Percentiles rank a stretch among this genome's conserved stretches.
These are phyloP conservation scores for Dissophora ornata DNA, from an alignment of 192 early-diverging fungal genomes.

Conservation along the genomic window DNA sequence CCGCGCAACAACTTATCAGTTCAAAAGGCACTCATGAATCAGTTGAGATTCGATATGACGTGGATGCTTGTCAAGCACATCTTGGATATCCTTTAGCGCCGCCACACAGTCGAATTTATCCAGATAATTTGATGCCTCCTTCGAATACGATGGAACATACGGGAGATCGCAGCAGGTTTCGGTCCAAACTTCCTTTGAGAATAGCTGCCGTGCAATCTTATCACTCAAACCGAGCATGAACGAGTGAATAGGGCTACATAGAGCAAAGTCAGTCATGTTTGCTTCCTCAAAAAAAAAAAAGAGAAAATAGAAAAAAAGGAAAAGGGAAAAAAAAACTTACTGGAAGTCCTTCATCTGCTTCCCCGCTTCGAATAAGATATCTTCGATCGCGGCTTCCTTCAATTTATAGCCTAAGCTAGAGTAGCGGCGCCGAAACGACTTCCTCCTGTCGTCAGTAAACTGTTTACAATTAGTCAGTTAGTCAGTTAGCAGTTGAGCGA, in stretches of 20 bases:
- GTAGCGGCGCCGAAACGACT: too few species aligned
- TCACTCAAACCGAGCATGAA: conserved; percentile 36
- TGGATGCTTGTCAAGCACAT: conserved; percentile 19
- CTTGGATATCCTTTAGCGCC: conserved; percentile 12
- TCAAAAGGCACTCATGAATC: conserved; percentile 31
- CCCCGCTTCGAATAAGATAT: too few species aligned
- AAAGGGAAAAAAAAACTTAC: too few species aligned
- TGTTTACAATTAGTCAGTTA: too few species aligned
- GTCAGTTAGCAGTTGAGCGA: too few species aligned
- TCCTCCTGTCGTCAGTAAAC: too few species aligned
- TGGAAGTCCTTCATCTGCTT: too few species aligned
- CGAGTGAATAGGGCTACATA: conserved; percentile 23
- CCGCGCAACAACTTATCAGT: conserved; percentile 21
- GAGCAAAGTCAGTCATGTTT: conserved; percentile 15
- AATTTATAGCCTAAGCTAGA: too few species aligned
- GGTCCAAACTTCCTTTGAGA: conserved; percentile 23
- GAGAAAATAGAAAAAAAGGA: too few species aligned
- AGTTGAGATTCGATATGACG: conserved; percentile 21
- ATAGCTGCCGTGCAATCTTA: conserved; percentile 11
- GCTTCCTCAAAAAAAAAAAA: too few species aligned
- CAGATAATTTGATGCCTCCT: conserved; percentile 26
- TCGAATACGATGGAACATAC: conserved; percentile 7
- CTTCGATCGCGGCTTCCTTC: too few species aligned
- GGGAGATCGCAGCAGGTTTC: conserved; percentile 31
- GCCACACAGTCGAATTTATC: conserved; percentile 27